A percentile compares a stretch with the other conserved stretches of the same genome.
phyloP scores from a whole-genome alignment of 192 early-diverging fungal genomes.

The Linnemannia elongata region DNA sequence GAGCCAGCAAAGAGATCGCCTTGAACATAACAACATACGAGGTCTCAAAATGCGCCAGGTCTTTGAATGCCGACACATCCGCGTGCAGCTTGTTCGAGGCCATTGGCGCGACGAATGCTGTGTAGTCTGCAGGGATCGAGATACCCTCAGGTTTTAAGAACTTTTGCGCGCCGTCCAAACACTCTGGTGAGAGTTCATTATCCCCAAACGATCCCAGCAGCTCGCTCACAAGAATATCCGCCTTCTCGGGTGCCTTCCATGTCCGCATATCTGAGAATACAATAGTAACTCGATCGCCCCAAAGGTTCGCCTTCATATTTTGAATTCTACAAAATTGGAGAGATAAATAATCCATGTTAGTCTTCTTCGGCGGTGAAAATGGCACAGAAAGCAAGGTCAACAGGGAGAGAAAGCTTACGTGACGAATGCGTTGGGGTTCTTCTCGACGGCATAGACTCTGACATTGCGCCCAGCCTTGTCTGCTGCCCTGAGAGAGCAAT shows the following conservation, averaged over 20 bases:
- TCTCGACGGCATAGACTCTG: conserved; percentile 90
- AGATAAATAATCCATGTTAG: neutral
- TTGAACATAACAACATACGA: conserved; percentile 99
- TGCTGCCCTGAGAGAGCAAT: conserved; percentile 86
- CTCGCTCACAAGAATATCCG: conserved; percentile 96
- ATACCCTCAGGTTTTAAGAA: conserved; percentile 85
- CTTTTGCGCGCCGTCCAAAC: conserved; percentile 90
- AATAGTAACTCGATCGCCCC: conserved; percentile 87
- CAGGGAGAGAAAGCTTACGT: conserved; percentile 62
- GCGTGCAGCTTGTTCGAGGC: conserved; percentile 87
- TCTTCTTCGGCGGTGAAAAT: neutral
- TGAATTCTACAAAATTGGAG: conserved; percentile 67
- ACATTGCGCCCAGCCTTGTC: conserved; percentile 70
- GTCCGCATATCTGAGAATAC: conserved; percentile 93
- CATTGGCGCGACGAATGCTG: conserved; percentile 88
- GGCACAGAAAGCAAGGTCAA: neutral
- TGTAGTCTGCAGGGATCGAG: conserved; percentile 91
- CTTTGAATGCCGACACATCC: conserved; percentile 79
- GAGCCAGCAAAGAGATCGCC: conserved; percentile 74
- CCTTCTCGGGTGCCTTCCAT: conserved; percentile 79
- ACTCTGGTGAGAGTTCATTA: conserved; percentile 99
- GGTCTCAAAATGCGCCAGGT: conserved; percentile 82
- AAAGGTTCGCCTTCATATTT: conserved; percentile 76
- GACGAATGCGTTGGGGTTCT: conserved; percentile 96
- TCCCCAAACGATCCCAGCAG: conserved; percentile 98